These are phyloP conservation scores for Backusella tuberculispora DNA, from an alignment of 192 early-diverging fungal species.

Conservation along the genomic window DNA sequence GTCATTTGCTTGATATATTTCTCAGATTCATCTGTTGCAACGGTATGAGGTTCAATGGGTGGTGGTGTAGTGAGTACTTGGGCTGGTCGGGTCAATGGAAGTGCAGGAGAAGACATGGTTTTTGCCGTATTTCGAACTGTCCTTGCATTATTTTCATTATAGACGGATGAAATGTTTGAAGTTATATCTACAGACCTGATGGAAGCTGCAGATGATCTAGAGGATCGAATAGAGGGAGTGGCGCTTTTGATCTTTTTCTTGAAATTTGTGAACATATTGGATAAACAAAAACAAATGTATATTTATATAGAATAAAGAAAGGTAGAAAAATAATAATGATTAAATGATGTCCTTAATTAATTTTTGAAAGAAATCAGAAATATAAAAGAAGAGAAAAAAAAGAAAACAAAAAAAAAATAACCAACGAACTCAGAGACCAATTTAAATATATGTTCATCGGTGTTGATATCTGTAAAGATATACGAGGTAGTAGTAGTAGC, in stretches of 20 bases:
- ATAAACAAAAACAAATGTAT: not conserved
- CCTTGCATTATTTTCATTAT: not conserved
- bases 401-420: not conserved
- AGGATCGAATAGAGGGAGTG: not conserved
- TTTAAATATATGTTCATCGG: not conserved
- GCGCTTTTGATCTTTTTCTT: not conserved
- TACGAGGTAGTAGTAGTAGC: not conserved
- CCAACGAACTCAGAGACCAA: not conserved
- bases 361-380: not conserved
- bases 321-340: not conserved
- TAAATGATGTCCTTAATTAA: too few relatives aligned
- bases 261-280: not conserved
- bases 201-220: not conserved
- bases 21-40: not conserved
- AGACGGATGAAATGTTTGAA: not conserved
- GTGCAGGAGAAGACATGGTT: not conserved
- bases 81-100: not conserved
- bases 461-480: slow-evolving; percentile 11
- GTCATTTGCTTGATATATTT: not conserved
- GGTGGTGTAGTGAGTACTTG: not conserved
- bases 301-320: not conserved
- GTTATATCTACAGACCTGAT: not conserved
- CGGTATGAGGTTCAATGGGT: not conserved
- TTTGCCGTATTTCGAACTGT: not conserved
- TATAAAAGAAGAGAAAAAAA: not conserved